Conservation (phyloP, 148 eudicot species). For the Amaranthus hypochondriacus region DNA sequence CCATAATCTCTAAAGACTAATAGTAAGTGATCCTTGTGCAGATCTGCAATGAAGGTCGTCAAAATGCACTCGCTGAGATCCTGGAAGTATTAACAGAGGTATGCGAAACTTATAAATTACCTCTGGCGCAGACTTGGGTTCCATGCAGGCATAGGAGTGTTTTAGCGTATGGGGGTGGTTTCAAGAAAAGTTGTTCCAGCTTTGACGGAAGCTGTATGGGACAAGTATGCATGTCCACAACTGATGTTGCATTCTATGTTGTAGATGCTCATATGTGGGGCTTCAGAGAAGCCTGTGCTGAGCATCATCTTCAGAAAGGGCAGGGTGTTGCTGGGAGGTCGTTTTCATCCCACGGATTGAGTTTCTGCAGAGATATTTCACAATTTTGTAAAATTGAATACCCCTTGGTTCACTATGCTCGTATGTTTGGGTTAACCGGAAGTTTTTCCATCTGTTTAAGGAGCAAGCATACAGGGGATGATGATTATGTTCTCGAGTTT, state of each 20-base stretch:
- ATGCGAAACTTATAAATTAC: conserved; percentile 79
- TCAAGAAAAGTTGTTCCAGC: conserved; percentile 82
- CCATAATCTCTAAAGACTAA: conserved; percentile 13
- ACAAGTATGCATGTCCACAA: conserved; percentile 90
- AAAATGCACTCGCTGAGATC: conserved; percentile 82
- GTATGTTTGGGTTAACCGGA: conserved; percentile 71
- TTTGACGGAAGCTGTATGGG: conserved; percentile 93
- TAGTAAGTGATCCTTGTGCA: conserved; percentile 33
- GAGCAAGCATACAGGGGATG: conserved; percentile 73
- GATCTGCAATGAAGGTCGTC: conserved; percentile 91
- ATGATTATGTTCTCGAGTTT: conserved; percentile 86
- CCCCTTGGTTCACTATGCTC: conserved; percentile 94
- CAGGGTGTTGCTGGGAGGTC: conserved; percentile 97
- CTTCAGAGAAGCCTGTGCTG: conserved; percentile 89
- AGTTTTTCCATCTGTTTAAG: conserved; percentile 79
- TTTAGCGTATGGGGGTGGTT: conserved; percentile 78
- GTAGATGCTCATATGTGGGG: conserved; percentile 92
- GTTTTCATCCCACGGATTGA: conserved; percentile 51
- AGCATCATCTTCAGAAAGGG: conserved; percentile 88
- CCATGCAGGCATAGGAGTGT: conserved; percentile 86
- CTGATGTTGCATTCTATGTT: conserved; percentile 87
- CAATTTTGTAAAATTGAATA: conserved; percentile 69
- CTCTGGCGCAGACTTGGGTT: conserved; percentile 98
- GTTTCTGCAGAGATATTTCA: conserved; percentile 73
- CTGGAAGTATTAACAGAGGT: conserved; percentile 71